Conservation (phyloP, 352 stramenopile genomes). For the Pythium aristosporum region DNA sequence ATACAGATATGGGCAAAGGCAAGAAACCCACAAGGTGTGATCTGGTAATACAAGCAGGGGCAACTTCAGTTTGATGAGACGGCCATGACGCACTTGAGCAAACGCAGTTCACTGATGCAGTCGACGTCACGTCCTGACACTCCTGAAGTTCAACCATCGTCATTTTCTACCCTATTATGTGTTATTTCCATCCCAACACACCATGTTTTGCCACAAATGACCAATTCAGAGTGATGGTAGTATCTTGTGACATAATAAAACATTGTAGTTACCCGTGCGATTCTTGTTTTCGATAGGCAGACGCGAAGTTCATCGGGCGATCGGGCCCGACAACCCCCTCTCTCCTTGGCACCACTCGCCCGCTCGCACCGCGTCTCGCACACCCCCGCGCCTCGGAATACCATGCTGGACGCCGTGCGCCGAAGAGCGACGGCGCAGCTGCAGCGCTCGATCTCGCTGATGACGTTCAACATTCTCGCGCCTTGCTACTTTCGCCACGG, state of each 20-base stretch:
- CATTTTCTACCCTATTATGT: conserved; percentile 10
- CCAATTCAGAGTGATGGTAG: background rate
- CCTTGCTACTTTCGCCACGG: conserved; percentile 88
- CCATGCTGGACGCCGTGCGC: conserved; percentile 31
- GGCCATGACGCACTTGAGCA: background rate
- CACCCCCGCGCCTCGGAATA: background rate
- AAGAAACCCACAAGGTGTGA: too few species aligned
- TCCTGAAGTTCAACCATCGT: conserved; percentile 17
- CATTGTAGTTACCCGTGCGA: background rate
- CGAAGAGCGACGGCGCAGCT: conserved; percentile 24
- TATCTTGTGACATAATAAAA: background rate
- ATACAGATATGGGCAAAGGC: too few species aligned
- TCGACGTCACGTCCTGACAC: conserved; percentile 11
- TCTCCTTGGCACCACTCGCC: background rate
- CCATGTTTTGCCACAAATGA: background rate
- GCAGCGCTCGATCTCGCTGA: conserved; percentile 60
- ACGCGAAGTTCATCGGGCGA: background rate
- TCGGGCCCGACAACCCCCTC: background rate
- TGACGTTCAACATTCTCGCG: conserved; percentile 88
- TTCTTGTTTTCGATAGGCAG: background rate
- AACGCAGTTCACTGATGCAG: conserved; percentile 15
- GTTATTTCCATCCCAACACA: background rate
- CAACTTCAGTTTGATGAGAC: too few species aligned
- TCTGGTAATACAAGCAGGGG: too few species aligned
- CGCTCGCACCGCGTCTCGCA: background rate